Percentiles rank a stretch among this genome's conserved stretches.
phyloP scores from a whole-genome alignment of 2,329 filamentous ascomycete genomes.

The Xylaria sp. region DNA sequence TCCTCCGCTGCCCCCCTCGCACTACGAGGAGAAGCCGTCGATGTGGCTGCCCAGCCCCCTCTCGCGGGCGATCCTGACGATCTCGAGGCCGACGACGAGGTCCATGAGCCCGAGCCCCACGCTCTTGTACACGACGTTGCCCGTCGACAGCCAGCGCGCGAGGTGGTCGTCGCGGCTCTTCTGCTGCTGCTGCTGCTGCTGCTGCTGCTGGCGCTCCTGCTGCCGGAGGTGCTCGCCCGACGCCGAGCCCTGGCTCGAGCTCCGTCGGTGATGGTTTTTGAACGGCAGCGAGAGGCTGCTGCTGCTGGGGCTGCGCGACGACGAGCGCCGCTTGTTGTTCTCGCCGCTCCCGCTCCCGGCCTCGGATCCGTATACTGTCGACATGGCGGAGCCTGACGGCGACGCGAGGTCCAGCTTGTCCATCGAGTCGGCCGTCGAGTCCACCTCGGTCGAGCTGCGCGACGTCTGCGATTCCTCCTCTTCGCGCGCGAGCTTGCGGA shows the following conservation, averaged over 20 bases:
- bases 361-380: slow-evolving; percentile 41
- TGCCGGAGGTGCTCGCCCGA: slow-evolving; percentile 11
- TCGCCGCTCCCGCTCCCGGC: slow-evolving; percentile 22
- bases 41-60: slow-evolving; percentile 59
- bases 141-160: slow-evolving; percentile 58
- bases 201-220: slow-evolving; percentile 5
- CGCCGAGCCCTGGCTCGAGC: slow-evolving; percentile 35
- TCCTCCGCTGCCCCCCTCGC: too few relatives aligned
- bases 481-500: slow-evolving; percentile 50
- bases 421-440: slow-evolving; percentile 40
- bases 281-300: slow-evolving; percentile 28
- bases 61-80: slow-evolving; percentile 58
- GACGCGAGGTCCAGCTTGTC: slow-evolving; percentile 38
- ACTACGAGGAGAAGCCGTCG: slow-evolving; percentile 50
- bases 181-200: slow-evolving; percentile 36
- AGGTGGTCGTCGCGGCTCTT: slow-evolving; percentile 53
- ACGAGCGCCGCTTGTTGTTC: slow-evolving; percentile 34
- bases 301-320: slow-evolving; percentile 37
- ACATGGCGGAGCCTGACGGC: slow-evolving; percentile 43
- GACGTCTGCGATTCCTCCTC: slow-evolving; percentile 34
- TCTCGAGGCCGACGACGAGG: slow-evolving; percentile 60
- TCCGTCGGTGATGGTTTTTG: slow-evolving; percentile 32
- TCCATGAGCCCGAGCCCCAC: slow-evolving; percentile 71
- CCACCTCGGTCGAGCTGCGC: slow-evolving; percentile 28
- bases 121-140: slow-evolving; percentile 71